Base-by-base conservation (phyloP, 2,329 filamentous ascomycete genomes). In the Gnomoniopsis sp. region DNA sequence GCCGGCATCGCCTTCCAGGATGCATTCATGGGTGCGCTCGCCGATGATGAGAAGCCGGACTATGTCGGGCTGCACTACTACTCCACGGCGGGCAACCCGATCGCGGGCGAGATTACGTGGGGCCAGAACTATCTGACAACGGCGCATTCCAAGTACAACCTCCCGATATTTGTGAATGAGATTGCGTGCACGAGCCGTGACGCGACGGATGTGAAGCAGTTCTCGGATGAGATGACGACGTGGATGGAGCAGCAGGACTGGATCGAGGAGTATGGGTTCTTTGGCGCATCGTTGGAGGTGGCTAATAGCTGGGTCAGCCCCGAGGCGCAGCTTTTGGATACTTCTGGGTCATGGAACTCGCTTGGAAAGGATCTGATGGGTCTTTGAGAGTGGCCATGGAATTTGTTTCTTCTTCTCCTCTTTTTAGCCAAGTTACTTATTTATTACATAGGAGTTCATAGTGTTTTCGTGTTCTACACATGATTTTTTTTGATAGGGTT, bases 231-330 rank as follows among this genome's bases (percentile, higher is more conserved):
- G 50, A 61, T 77, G 58, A 72, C 69, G 54, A 74, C 72, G 49
- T 78, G 75, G 75, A 71, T 77, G 69, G 77, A 79, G 64, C 59
- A 65, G 30, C 69, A 69, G 61, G 69, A 70, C 55, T 78, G 70
- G 69, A 63, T 79, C 23, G 69, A 69, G 58, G 75, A 79, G 64
- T 79, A 79, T 63, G 73, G 69, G 14, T 72, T 76, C 53, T 78
- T 77, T 61, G 75, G 75, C 30, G 77, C 75, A 62, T 76, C 77
- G 69, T 68, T 68, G 54, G 67, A 73, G 23, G 66, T 71, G 53
- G 74, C 75, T 12, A 75, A 79, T 62, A 66, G 65, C 56, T 79
- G 76, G 65, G 77, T 79, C 21, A 79, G 76, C 62, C 76, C 75
- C 0, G 72, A 70, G 41, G 77, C 77, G 26, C 75, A 77, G 66